Base-by-base conservation (phyloP, 2,329 filamentous ascomycete genomes). In the Leptodontidium sp. region DNA sequence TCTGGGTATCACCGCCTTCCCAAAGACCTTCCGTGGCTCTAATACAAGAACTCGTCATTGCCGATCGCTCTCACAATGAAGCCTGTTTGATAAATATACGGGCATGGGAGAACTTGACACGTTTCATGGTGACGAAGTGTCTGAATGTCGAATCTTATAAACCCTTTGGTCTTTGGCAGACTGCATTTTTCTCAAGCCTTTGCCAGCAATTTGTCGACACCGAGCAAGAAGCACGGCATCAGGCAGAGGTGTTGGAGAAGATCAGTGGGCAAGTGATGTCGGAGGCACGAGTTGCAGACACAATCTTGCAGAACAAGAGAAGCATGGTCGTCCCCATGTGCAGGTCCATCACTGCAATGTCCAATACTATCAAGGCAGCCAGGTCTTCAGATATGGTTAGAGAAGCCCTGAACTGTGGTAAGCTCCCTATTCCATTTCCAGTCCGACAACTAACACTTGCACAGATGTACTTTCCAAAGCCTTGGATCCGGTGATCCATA, bases 21-120 rank as follows among this genome's bases (percentile, higher is more conserved):
- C 74, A 87, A 61, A 84, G 88, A 8, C 88, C 87, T 4, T 81
- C 81, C 6, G 78, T 86, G 1, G 82, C 84, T 65, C 80, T 87
- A 24, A 84, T 91, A 12, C 86, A 90, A 76, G 83, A 86, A 65
- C 82, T 92, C 1, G 87, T 92, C 2, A 77, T 81, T 21, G 86
- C 88, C 0, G 84, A 82, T 24, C 86, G 81, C 66, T 90, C 89
- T 11, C 90, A 92, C 75, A 90, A 88, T 72, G 87, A 90, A 76
- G 89, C 89, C 2, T 90, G 87, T 73, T 78, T 89, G 38, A 89
- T 91, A 72, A 91, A 87, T 69, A 75, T 91, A 17, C 83, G 86
- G 59, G 84, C 89, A 8, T 91, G 89, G 89, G 84, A 80, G 64
- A 88, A 90, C 71, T 80, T 91, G 35, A 84, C 88, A 1, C 83